These are phyloP conservation scores for Micractinium sp. DNA, from an alignment of 139 green algal species.

Conservation along the genomic window DNA sequence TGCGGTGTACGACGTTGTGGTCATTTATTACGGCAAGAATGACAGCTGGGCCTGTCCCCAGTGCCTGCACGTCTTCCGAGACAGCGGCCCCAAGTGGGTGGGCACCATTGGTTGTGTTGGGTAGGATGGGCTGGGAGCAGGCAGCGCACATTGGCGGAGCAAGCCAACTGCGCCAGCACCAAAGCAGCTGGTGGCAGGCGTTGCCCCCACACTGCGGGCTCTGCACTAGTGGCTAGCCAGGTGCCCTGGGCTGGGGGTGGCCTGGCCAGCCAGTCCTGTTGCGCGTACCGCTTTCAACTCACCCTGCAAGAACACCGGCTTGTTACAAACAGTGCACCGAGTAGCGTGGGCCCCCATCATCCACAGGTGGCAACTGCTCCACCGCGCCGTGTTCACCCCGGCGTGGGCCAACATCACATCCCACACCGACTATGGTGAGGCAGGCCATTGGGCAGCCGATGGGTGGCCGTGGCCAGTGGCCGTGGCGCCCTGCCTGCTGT, in stretches of 20 bases:
- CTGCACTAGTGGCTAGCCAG: no score
- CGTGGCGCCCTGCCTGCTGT: neutral
- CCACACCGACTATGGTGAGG: neutral
- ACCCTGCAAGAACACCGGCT: neutral
- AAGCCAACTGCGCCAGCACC: no score
- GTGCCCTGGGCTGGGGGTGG: no score
- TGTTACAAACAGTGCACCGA: neutral
- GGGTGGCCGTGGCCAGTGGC: no score
- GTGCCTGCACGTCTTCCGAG: neutral
- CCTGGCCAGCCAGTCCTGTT: no score
- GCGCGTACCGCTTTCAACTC: neutral
- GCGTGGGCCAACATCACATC: neutral
- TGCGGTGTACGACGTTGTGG: neutral
- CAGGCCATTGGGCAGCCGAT: no score
- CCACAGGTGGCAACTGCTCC: neutral
- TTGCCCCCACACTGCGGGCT: no score
- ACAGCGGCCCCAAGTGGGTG: conserved; percentile 4
- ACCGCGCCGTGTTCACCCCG: neutral
- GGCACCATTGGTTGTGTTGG: neutral
- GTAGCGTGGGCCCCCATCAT: no score
- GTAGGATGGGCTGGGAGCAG: no score
- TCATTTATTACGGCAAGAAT: neutral
- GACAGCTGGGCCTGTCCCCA: neutral
- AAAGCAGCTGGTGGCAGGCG: neutral
- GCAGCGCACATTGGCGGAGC: no score